phyloP scores from a whole-genome alignment of 2,329 filamentous ascomycete species.

The Aspergillus sp. region DNA sequence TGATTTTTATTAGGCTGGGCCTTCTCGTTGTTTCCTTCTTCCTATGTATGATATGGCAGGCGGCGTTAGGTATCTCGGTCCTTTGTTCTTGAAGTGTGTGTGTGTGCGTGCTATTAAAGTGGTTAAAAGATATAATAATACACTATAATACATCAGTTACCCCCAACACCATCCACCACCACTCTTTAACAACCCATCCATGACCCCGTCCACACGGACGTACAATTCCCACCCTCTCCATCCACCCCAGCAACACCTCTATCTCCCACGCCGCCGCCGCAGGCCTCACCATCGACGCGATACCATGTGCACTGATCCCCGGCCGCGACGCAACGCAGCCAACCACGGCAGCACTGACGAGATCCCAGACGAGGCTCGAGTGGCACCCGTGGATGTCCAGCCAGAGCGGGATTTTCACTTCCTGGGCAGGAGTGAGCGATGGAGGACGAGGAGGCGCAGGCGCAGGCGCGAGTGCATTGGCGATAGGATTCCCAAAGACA shows the following conservation, averaged over 20 bases:
- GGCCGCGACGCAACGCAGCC: constrained; percentile 36
- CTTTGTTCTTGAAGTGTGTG: too few species aligned
- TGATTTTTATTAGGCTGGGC: not conserved
- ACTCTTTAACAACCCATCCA: constrained; percentile 29
- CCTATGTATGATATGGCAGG: too few species aligned
- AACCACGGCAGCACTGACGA: constrained; percentile 33
- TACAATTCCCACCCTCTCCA: constrained; percentile 21
- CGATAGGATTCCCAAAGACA: constrained; percentile 32
- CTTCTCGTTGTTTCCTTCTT: too few species aligned
- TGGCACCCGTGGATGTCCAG: constrained; percentile 40
- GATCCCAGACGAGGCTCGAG: constrained; percentile 33
- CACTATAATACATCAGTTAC: not conserved
- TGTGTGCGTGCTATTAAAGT: too few species aligned
- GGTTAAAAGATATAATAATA: not conserved
- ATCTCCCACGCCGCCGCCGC: constrained; percentile 37
- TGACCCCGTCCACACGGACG: not conserved
- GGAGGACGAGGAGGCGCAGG: constrained; percentile 18
- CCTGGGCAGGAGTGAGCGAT: constrained; percentile 7
- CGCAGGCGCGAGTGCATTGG: constrained; percentile 3
- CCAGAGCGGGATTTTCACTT: constrained; percentile 39
- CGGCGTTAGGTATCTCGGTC: too few species aligned
- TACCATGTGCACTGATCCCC: constrained; percentile 27
- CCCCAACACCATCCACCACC: constrained; percentile 35
- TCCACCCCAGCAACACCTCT: constrained; percentile 33
- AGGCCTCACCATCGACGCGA: constrained; percentile 33